Evolutionary conservation across 2,329 filamentous ascomycete species (phyloP), one percentile per base, ranked within the genome.

Genomic region (Thermoascus crustaceus): DNA sequence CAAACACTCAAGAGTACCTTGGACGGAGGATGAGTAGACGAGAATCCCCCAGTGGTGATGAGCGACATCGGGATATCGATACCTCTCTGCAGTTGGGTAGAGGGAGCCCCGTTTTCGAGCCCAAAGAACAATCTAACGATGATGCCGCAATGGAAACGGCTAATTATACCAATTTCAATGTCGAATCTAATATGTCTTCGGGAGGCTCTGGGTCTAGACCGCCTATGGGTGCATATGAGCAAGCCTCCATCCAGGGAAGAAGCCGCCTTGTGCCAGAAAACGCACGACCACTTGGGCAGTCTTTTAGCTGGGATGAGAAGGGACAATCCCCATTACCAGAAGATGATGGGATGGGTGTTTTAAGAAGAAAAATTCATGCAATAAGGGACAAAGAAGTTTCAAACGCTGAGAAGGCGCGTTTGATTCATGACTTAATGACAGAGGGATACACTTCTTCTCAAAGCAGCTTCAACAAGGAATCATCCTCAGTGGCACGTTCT

Each of bases 271-370:
- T 18, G 19, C 18, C 23, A 14, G 7, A 11, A 9, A 29, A 23
- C 16, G n/a, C 22, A 22, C 16, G 20, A 16, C 9, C 20, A 18
- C 17, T 7, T 14, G 23, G 30, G 13, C 31, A 41, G 23, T 10
- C 26, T 14, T 20, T 34, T 16, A 35, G 20, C 18, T 46, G 24
- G 35, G 46, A 50, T 32, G 48, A 48, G 16, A 26, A 37, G 11
- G 42, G 35, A 2, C 46, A 49, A 8, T 45, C 39, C 6, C 44
- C 53, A 10, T 55, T 86, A 25, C 83, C 84, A 1, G 85, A 81
- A 53, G 82, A 89, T 52, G 85, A 91, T 66, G 85, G 85, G 29
- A 88, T 85, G 80, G 68, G 73, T 11, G 60, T 64, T 36, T 58
- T 89, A 48, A 71, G 85, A 48, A 70, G 66, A 44, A 76, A 75